Evolutionary conservation across 805 yeast genomes (phyloP).

Genomic region (Alloascoidea hylecoeti): DNA sequence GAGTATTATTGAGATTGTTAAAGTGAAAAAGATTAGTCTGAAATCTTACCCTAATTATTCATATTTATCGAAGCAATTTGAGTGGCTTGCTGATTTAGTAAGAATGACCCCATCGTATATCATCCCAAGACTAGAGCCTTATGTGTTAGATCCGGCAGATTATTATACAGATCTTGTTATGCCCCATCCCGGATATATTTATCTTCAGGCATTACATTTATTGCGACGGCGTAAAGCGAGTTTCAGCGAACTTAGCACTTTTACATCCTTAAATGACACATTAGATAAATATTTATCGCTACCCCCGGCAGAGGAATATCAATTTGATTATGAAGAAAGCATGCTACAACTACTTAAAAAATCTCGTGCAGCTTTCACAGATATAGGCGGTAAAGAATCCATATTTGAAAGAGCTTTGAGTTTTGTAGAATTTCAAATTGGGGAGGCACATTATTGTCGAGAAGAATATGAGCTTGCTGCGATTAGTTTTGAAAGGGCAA

Average conservation of each 20-base stretch:
- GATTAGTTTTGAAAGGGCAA: constrained; percentile 24
- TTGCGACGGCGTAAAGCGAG: constrained; percentile 12
- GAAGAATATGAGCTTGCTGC: constrained; percentile 25
- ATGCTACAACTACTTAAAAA: constrained; percentile 7
- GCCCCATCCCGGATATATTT: constrained; percentile 29
- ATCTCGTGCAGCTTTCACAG: constrained; percentile 10
- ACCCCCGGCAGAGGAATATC: constrained; percentile 11
- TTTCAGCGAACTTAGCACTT: not conserved
- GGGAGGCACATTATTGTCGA: constrained; percentile 24
- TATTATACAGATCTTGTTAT: constrained; percentile 9
- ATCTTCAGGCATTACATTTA: constrained; percentile 23
- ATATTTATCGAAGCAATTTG: constrained; percentile 55
- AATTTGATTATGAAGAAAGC: constrained; percentile 7
- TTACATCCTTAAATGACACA: not conserved
- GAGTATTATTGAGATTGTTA: constrained; percentile 26
- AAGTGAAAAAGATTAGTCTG: constrained; percentile 14
- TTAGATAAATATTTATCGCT: constrained; percentile 17
- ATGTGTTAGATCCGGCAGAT: not conserved
- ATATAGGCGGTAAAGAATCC: constrained; percentile 7
- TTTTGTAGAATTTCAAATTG: constrained; percentile 34
- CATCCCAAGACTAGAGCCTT: constrained; percentile 16
- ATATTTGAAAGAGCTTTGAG: constrained; percentile 24
- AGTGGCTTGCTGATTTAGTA: constrained; percentile 49
- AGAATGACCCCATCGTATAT: constrained; percentile 27
- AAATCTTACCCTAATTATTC: constrained; percentile 18